phyloP scores from a whole-genome alignment of 768 basidiomycete genomes.

The Sarcodon sp. region DNA sequence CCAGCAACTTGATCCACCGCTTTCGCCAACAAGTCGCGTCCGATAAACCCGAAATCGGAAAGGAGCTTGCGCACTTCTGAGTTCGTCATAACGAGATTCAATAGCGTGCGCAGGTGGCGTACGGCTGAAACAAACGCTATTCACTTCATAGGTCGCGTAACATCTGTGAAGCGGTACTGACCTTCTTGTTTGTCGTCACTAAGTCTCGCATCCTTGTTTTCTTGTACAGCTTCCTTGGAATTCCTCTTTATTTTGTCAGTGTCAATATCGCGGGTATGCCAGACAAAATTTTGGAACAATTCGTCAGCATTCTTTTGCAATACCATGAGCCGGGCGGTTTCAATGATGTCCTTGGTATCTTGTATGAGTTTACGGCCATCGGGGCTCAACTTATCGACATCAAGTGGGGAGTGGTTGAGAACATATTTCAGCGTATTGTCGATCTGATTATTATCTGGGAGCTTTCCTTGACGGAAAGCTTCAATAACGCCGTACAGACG shows the following conservation, averaged over 20 bases:
- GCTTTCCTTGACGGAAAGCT: constrained; percentile 67
- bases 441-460: constrained; percentile 76
- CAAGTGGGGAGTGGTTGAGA: constrained; percentile 42
- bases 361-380: constrained; percentile 68
- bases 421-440: constrained; percentile 61
- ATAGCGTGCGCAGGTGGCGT: constrained; percentile 77
- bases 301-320: constrained; percentile 81
- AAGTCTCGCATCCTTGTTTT: constrained; percentile 30
- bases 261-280: constrained; percentile 54
- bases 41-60: constrained; percentile 63
- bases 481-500: constrained; percentile 71
- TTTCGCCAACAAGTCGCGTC: constrained; percentile 74
- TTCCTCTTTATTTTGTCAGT: constrained; percentile 28
- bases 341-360: constrained; percentile 71
- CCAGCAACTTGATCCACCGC: constrained; percentile 61
- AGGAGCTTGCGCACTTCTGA: constrained; percentile 86
- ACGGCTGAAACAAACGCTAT: constrained; percentile 39
- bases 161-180: constrained; percentile 14
- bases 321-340: constrained; percentile 62
- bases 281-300: constrained; percentile 84
- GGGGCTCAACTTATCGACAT: constrained; percentile 51
- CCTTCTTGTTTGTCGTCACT: constrained; percentile 51
- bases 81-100: constrained; percentile 83
- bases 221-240: constrained; percentile 26
- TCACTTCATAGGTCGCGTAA: background rate